These are phyloP conservation scores for Trypanosoma caninum DNA, from an alignment of 208 protist genomes.

Conservation along the genomic window DNA sequence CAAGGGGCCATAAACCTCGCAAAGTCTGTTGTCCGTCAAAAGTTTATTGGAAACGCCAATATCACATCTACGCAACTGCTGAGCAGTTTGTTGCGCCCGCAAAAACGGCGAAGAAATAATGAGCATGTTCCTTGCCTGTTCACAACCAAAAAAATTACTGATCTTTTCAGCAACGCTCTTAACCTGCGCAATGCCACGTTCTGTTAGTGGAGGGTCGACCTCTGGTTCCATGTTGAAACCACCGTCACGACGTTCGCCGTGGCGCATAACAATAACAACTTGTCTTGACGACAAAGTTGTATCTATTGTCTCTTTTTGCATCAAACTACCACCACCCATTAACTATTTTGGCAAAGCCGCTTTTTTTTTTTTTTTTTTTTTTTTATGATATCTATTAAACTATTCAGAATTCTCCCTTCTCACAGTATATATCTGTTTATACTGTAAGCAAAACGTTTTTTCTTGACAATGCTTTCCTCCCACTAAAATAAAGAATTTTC, in stretches of 20 bases:
- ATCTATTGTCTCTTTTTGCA: not conserved
- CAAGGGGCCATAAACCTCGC: conserved; percentile 74
- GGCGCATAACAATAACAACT: conserved; percentile 69
- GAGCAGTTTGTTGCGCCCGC: conserved; percentile 64
- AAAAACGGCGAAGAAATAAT: conserved; percentile 70
- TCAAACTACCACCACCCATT: not conserved
- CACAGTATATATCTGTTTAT: too few relatives aligned
- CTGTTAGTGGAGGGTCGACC: conserved; percentile 68
- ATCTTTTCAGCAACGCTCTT: conserved; percentile 31
- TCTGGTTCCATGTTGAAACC: conserved; percentile 40
- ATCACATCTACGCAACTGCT: conserved; percentile 38
- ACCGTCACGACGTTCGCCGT: conserved; percentile 77
- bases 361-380: too few relatives aligned
- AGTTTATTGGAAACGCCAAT: conserved; percentile 32
- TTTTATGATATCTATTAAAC: too few relatives aligned
- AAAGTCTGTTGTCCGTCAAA: conserved; percentile 60
- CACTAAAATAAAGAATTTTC: too few relatives aligned
- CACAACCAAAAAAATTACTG: conserved; percentile 26
- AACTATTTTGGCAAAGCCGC: not conserved
- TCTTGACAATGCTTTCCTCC: too few relatives aligned
- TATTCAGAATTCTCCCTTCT: too few relatives aligned
- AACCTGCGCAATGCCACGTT: conserved; percentile 40
- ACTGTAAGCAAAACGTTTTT: too few relatives aligned
- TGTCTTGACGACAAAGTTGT: conserved; percentile 4
- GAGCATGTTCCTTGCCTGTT: conserved; percentile 22